Base-by-base conservation (phyloP, 495 filamentous ascomycete species). In the Aspergillus kassunensis region DNA sequence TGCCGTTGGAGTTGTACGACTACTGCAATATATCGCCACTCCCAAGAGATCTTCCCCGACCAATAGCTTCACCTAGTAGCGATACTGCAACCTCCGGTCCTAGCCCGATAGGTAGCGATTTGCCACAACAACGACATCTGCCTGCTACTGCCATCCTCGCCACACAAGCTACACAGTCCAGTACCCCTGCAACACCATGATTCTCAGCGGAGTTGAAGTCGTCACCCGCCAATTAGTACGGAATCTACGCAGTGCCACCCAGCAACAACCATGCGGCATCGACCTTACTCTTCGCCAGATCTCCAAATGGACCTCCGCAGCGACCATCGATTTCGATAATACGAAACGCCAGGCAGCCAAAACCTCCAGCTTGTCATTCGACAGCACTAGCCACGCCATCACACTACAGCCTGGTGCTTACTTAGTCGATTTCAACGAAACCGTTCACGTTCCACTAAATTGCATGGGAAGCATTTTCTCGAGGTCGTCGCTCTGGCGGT, bases 401-500 rank as follows among this genome's bases (percentile, higher is more conserved):
- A 58, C 48, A 6, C 51, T 75, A 19, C 15, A 37, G 0, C 62
- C 55, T 20, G 72, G 70, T 13, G 46, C 72, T 6, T 75, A 76
- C 45, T 46, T 76, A 13, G 50, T 77, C n/a, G 70, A 77, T 27
- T 77, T 77, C 54, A 75, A 77, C 45, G 74, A 77, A 53, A 71
- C 65, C 0, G 73, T 74, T 19, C 30, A 55, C 8, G 53, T 75
- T 18, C 74, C 74, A 19, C 53, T 51, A 8, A 56, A 74, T 51
- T 63, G 55, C 21, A 75, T 77, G 71, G 74, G 59, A 0, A 58
- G 58, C 18, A 23, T 77, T 0, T 77, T 71, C 19, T 56, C 61
- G 1, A 53, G 74, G 34, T 67, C 59, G 1, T 74, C 73, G 18
- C 55, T 76, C 3, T 78, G 61, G 55, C 55, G 70, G 11, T 76